These are phyloP conservation scores for Penicillium pulvis DNA, from an alignment of 495 filamentous ascomycete species.

Conservation along the genomic window DNA sequence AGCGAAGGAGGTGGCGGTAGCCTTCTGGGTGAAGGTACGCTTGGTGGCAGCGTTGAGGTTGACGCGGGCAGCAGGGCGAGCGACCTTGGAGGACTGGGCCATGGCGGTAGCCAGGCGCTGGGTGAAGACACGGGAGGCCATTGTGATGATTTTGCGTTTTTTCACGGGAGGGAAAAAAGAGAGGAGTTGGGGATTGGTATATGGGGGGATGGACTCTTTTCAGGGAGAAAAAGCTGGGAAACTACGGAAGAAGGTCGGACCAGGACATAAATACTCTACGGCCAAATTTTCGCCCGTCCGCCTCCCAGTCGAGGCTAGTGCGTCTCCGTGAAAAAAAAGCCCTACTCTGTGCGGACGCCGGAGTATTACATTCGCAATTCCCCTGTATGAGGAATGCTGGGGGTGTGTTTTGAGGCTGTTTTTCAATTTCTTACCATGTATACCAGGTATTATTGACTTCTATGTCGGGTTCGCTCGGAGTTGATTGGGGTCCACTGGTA, in stretches of 20 bases:
- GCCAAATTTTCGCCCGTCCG: conserved; percentile 49
- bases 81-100: conserved; percentile 68
- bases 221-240: conserved; percentile 48
- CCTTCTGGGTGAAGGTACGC: conserved; percentile 64
- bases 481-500: background rate
- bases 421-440: conserved; percentile 17
- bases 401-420: conserved; percentile 20
- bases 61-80: conserved; percentile 66
- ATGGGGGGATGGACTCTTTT: conserved; percentile 33
- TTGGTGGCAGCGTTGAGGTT: conserved; percentile 63
- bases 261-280: conserved; percentile 49
- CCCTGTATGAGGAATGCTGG: conserved; percentile 27
- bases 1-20: conserved; percentile 48
- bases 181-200: conserved; percentile 25
- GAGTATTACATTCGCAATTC: conserved; percentile 25
- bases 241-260: conserved; percentile 38
- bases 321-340: conserved; percentile 36
- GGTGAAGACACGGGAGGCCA: conserved; percentile 73
- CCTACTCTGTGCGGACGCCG: conserved; percentile 37
- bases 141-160: conserved; percentile 55
- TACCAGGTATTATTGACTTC: background rate
- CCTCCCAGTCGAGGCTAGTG: conserved; percentile 42
- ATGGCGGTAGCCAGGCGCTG: conserved; percentile 74
- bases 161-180: conserved; percentile 22
- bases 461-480: conserved; percentile 10